Conservation (phyloP, 148 eudicot genomes). For the Persicaria maculosa region DNA sequence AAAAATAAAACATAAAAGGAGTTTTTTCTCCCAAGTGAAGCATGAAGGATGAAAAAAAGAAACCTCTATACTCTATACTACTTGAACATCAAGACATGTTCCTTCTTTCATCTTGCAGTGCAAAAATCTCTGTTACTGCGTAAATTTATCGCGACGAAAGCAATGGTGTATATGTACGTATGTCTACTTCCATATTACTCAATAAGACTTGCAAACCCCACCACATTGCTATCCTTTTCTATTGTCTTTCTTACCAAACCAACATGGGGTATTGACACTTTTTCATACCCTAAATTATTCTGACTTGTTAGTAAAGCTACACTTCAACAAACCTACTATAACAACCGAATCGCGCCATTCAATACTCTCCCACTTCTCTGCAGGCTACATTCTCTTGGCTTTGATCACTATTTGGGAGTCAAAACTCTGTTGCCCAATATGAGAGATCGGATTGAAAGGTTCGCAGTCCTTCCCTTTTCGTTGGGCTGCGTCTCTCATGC, state of each 20-base stretch:
- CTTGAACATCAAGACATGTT: constrained; percentile 16
- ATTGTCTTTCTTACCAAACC: constrained; percentile 39
- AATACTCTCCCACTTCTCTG: constrained; percentile 14
- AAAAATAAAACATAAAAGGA: constrained; percentile 11
- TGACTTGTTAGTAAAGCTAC: constrained; percentile 47
- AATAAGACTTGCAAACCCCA: constrained; percentile 2
- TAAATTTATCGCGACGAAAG: not conserved
- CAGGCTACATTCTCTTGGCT: not conserved
- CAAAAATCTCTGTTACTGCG: not conserved
- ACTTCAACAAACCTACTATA: constrained; percentile 28
- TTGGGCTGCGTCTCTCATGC: constrained; percentile 62
- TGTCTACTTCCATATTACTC: constrained; percentile 10
- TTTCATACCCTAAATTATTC: constrained; percentile 34
- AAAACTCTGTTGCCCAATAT: constrained; percentile 21
- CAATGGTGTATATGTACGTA: not conserved
- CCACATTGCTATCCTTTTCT: constrained; percentile 16
- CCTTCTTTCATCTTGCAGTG: not conserved
- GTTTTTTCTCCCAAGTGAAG: constrained; percentile 31
- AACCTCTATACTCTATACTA: constrained; percentile 20
- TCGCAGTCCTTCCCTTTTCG: constrained; percentile 52
- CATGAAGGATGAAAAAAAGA: constrained; percentile 15
- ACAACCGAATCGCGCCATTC: constrained; percentile 18
- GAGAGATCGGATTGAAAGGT: constrained; percentile 59
- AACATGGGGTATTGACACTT: constrained; percentile 30
- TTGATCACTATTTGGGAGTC: not conserved